These are phyloP conservation scores for Blastobotrys illinoisensis DNA, from an alignment of 1,139 yeast species.

Conservation along the genomic window DNA sequence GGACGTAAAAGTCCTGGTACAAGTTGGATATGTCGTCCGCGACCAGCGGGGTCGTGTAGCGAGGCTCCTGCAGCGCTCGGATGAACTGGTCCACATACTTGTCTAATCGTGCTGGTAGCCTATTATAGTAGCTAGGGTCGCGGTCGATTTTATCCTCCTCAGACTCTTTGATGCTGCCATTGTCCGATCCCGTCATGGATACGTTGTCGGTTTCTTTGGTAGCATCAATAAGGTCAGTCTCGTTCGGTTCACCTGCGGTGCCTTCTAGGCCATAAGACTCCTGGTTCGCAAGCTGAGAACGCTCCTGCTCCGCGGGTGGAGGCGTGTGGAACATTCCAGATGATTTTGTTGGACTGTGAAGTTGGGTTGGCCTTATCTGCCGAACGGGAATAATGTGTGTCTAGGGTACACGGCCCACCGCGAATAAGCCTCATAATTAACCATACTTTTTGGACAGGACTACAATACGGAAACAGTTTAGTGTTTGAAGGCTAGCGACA, in stretches of 20 bases:
- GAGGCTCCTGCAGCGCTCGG: slow-evolving; percentile 49
- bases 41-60: slow-evolving; percentile 48
- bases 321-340: slow-evolving; percentile 22
- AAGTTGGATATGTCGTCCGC: slow-evolving; percentile 47
- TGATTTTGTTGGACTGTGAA: background rate
- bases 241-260: background rate
- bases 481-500: background rate
- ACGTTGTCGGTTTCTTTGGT: background rate
- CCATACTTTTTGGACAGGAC: too few species aligned
- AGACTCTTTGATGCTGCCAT: background rate
- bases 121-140: slow-evolving; percentile 12
- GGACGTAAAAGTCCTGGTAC: slow-evolving; percentile 48
- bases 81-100: slow-evolving; percentile 40
- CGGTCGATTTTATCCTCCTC: slow-evolving; percentile 1
- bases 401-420: background rate
- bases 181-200: background rate
- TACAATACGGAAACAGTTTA: too few species aligned
- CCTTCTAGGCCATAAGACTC: slow-evolving; percentile 21
- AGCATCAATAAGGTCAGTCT: background rate
- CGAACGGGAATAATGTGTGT: background rate
- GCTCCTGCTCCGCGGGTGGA: slow-evolving; percentile 20
- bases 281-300: slow-evolving; percentile 21
- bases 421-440: background rate
- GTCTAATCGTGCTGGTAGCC: slow-evolving; percentile 32
- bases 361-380: slow-evolving; percentile 1